Evolutionary conservation across 2,329 filamentous ascomycete genomes (phyloP).

Genomic region (Bipolaris bicolor): DNA sequence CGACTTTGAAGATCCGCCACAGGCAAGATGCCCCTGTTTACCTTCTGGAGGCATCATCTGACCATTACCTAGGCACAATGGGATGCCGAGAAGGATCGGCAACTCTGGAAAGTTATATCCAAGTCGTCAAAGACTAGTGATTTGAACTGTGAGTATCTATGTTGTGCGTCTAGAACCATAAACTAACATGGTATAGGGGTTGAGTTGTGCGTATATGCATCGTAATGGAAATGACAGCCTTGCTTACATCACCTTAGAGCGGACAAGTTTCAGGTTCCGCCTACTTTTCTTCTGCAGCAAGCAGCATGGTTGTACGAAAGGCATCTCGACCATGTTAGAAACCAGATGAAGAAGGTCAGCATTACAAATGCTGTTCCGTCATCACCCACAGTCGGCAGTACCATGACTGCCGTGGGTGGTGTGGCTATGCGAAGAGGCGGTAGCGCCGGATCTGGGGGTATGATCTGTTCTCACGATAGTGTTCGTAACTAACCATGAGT

Average conservation of each 20-base stretch:
- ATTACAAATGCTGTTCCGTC: slow-evolving; percentile 62
- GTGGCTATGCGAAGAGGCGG: slow-evolving; percentile 59
- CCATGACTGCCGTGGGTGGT: slow-evolving; percentile 49
- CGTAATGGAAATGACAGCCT: neutral
- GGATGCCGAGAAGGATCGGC: slow-evolving; percentile 84
- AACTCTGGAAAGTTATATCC: slow-evolving; percentile 88
- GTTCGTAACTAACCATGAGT: slow-evolving; percentile 6
- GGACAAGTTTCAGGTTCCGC: slow-evolving; percentile 78
- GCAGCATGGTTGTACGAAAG: slow-evolving; percentile 92
- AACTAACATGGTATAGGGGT: slow-evolving; percentile 63
- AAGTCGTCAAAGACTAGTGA: slow-evolving; percentile 77
- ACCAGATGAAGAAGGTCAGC: slow-evolving; percentile 81
- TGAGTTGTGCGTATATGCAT: slow-evolving; percentile 65
- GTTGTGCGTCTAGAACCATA: too few relatives aligned
- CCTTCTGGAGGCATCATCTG: slow-evolving; percentile 12
- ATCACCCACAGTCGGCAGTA: slow-evolving; percentile 47
- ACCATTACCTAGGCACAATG: slow-evolving; percentile 73
- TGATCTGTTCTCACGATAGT: neutral
- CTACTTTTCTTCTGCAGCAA: slow-evolving; percentile 89
- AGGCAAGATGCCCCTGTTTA: slow-evolving; percentile 59
- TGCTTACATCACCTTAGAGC: slow-evolving; percentile 55
- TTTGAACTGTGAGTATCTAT: slow-evolving; percentile 73
- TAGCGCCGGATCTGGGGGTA: slow-evolving; percentile 54
- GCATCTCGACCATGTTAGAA: slow-evolving; percentile 86
- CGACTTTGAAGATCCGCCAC: slow-evolving; percentile 87